Evolutionary conservation across 1,284 basidiomycete genomes (phyloP).

Genomic region (Apiotrichum laibachii): DNA sequence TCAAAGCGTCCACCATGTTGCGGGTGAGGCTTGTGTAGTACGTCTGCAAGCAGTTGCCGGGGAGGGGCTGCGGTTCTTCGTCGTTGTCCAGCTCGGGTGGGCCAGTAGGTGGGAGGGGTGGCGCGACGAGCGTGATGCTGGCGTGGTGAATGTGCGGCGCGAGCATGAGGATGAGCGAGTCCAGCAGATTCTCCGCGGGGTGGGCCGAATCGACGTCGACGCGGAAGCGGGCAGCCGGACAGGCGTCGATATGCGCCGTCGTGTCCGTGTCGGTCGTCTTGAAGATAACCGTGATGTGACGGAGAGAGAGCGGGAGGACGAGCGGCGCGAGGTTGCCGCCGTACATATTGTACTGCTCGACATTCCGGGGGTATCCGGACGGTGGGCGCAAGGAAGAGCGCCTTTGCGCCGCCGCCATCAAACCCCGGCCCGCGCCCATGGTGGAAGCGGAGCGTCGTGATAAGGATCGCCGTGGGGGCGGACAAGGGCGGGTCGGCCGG

Average conservation of each 20-base stretch:
- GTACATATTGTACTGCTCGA: neutral
- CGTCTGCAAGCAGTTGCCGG: no score
- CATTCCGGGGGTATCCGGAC: no score
- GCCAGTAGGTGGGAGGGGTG: neutral
- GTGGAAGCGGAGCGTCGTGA: neutral
- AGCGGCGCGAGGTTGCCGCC: neutral
- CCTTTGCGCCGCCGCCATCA: neutral
- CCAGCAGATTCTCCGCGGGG: neutral
- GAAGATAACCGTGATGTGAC: neutral
- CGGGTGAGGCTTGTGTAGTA: neutral
- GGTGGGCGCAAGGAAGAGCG: neutral
- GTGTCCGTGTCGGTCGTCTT: neutral
- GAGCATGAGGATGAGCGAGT: neutral
- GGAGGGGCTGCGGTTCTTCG: neutral
- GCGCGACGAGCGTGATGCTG: neutral
- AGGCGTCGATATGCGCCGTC: no score
- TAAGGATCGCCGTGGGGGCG: neutral
- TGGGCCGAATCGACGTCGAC: neutral
- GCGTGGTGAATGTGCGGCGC: neutral
- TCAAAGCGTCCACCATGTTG: neutral
- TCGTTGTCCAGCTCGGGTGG: neutral
- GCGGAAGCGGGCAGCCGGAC: neutral
- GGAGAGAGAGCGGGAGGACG: neutral
- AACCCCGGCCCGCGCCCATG: no score
- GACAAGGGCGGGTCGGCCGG: neutral